Percentiles rank a stretch among this genome's conserved stretches.
phyloP scores from a whole-genome alignment of 1,139 yeast species.

The Candida tropicalis region DNA sequence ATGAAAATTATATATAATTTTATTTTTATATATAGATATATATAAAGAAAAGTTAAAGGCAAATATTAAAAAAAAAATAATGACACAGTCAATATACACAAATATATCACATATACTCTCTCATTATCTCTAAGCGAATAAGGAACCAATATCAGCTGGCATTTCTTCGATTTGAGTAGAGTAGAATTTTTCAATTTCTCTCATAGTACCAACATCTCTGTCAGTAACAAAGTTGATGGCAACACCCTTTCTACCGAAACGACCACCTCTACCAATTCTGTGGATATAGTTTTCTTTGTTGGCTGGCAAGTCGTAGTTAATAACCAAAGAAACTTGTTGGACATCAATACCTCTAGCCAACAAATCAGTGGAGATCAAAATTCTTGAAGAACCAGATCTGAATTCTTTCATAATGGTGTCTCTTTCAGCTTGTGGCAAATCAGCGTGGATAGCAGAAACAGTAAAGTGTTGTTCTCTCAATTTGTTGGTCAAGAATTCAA shows the following conservation, averaged over 20 bases:
- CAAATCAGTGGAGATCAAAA: conserved; percentile 94
- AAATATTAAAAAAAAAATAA: conserved; percentile 1
- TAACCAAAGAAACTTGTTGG: conserved; percentile 97
- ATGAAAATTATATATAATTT: no score
- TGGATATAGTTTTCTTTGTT: conserved; percentile 98
- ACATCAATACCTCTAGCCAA: conserved; percentile 99
- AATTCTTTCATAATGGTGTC: conserved; percentile 98
- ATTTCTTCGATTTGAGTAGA: conserved; percentile 97
- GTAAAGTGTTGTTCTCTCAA: conserved; percentile 89
- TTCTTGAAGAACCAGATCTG: conserved; percentile 98
- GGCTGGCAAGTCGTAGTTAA: conserved; percentile 96
- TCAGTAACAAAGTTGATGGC: conserved; percentile 97
- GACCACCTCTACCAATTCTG: conserved; percentile 99
- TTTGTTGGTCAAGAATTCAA: conserved; percentile 88
- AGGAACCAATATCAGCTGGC: conserved; percentile 91
- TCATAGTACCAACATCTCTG: conserved; percentile 89
- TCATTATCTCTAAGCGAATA: conserved; percentile 52
- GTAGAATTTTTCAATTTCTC: conserved; percentile 98
- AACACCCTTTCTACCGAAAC: conserved; percentile 99
- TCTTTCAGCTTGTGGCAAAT: conserved; percentile 95
- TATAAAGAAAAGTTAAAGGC: conserved; percentile 4
- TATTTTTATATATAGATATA: conserved; percentile 7
- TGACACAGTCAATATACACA: conserved; percentile 8
- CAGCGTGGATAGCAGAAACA: conserved; percentile 97
- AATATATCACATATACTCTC: background rate